Evolutionary conservation across 2,329 filamentous ascomycete genomes (phyloP).

Genomic region (Ophiostoma piceae): DNA sequence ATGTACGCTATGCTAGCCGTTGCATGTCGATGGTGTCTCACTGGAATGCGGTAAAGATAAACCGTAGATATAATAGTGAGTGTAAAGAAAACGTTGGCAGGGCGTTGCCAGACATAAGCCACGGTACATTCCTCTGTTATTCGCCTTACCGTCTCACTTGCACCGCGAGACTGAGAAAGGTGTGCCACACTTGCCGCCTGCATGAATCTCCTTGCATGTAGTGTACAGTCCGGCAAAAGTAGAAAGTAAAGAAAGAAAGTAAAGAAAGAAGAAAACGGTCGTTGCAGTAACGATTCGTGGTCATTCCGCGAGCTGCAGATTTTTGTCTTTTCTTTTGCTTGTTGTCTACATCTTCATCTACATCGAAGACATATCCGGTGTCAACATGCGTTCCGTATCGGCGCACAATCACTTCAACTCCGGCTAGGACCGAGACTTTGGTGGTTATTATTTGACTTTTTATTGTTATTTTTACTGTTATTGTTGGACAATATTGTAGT

Average conservation of each 20-base stretch:
- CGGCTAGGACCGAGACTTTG: not conserved
- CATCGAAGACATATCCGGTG: not conserved
- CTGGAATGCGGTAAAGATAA: not conserved
- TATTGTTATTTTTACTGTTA: not conserved
- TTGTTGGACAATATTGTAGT: not conserved
- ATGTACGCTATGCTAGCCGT: not conserved
- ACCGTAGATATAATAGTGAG: not conserved
- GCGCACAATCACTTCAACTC: not conserved
- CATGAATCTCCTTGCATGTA: slow-evolving; percentile 1
- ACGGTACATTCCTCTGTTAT: not conserved
- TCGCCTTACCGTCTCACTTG: slow-evolving; percentile 3
- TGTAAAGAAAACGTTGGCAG: not conserved
- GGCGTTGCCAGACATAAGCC: not conserved
- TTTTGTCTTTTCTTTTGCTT: not conserved
- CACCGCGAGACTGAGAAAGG: not conserved
- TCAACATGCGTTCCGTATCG: not conserved
- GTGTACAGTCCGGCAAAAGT: not conserved
- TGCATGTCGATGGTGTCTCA: not conserved
- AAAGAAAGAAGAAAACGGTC: not conserved
- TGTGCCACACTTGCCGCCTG: not conserved
- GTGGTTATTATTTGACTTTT: not conserved
- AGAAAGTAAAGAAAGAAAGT: not conserved
- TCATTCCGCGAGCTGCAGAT: slow-evolving; percentile 8
- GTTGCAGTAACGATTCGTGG: slow-evolving; percentile 7
- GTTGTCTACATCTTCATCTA: not conserved